Evolutionary conservation across 2,329 filamentous ascomycete genomes (phyloP).

Genomic region (Hymenoscyphus albidus): DNA sequence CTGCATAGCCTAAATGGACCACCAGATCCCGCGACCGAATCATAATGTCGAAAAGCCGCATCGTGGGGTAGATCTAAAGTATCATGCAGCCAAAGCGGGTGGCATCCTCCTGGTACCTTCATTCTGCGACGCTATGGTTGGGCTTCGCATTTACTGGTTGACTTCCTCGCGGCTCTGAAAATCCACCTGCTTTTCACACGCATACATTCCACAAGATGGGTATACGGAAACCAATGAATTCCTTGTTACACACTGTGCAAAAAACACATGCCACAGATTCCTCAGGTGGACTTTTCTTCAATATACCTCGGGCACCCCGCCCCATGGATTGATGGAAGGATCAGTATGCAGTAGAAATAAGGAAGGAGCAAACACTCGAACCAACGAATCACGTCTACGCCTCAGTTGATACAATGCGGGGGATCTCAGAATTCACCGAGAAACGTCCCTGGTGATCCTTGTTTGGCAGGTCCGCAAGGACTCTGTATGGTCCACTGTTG

Average conservation of each 20-base stretch:
- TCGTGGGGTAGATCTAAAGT: conserved; percentile 1
- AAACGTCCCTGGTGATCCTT: neutral
- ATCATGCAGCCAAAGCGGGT: neutral
- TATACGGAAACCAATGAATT: neutral
- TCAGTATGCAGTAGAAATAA: neutral
- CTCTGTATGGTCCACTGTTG: neutral
- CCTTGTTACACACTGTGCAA: neutral
- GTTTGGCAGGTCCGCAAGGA: conserved; percentile 1
- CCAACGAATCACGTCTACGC: neutral
- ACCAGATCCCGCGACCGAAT: conserved; percentile 1
- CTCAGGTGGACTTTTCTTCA: neutral
- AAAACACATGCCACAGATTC: conserved; percentile 1
- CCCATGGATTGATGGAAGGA: neutral
- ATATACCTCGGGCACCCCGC: conserved; percentile 1
- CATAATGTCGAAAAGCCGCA: neutral
- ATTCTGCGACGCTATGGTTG: neutral
- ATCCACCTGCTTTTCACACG: neutral
- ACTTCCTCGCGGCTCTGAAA: neutral
- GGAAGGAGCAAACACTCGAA: neutral
- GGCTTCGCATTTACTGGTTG: neutral
- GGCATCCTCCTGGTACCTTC: neutral
- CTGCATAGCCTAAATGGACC: neutral
- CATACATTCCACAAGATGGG: neutral
- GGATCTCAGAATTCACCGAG: neutral
- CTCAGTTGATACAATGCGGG: conserved; percentile 5